Evolutionary conservation across 2,329 filamentous ascomycete species (phyloP).

Genomic region (Microsporum audouinii): DNA sequence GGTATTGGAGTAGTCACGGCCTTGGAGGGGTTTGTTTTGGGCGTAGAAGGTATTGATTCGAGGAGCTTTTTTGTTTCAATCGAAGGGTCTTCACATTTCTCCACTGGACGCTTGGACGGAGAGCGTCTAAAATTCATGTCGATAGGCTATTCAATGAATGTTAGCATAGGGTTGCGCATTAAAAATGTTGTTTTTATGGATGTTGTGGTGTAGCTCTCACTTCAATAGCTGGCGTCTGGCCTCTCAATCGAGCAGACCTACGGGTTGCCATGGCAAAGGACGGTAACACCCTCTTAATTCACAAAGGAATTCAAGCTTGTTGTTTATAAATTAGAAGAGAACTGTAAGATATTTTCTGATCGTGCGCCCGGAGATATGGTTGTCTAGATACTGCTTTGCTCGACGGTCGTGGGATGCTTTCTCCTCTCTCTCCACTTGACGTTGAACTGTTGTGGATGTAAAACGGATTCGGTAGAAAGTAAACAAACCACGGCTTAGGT

Average conservation of each 20-base stretch:
- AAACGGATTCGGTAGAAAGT: conserved; percentile 1
- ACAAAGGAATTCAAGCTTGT: not conserved
- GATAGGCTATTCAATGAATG: conserved; percentile 5
- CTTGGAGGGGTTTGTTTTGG: conserved; percentile 17
- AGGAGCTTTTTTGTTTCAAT: not conserved
- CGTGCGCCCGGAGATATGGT: not conserved
- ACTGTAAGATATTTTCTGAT: no score
- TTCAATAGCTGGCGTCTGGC: conserved; percentile 21
- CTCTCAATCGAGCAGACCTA: conserved; percentile 32
- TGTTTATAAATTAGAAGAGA: no score
- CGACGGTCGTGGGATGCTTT: not conserved
- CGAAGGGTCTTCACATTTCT: conserved; percentile 1
- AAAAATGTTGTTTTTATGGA: not conserved
- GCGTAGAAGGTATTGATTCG: conserved; percentile 4
- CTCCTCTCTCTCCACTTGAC: not conserved
- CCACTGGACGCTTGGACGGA: not conserved
- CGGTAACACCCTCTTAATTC: not conserved
- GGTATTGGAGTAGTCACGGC: conserved; percentile 25
- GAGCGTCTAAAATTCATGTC: not conserved
- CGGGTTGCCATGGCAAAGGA: conserved; percentile 27
- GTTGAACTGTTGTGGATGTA: not conserved
- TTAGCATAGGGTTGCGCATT: conserved; percentile 12
- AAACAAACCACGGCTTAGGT: not conserved
- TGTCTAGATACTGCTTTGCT: not conserved
- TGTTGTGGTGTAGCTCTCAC: conserved; percentile 17